These are phyloP conservation scores for Pseudocercospora eumusae DNA, from an alignment of 2,329 filamentous ascomycete genomes.

Conservation along the genomic window DNA sequence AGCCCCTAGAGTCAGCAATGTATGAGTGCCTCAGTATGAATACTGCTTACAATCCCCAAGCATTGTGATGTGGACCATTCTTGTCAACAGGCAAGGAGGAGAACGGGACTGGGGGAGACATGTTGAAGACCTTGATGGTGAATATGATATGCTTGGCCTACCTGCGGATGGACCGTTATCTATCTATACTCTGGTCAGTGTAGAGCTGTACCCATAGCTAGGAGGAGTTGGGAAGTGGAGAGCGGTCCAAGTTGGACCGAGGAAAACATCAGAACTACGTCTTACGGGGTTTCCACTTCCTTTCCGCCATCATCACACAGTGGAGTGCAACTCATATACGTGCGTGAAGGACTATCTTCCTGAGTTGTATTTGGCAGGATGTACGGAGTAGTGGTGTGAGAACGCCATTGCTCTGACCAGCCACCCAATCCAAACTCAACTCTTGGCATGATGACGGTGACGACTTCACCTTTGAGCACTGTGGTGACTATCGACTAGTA, in stretches of 20 bases:
- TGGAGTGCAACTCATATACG: neutral
- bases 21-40: too few relatives aligned
- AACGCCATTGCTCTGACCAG: neutral
- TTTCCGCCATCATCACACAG: neutral
- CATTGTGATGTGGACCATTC: conserved; percentile 49
- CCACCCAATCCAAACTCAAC: neutral
- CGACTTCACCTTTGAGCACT: too few relatives aligned
- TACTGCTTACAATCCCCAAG: conserved; percentile 37
- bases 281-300: neutral
- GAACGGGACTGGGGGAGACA: conserved; percentile 47
- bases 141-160: neutral
- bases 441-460: neutral
- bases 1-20: conserved; percentile 24
- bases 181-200: neutral
- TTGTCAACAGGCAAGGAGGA: conserved; percentile 52
- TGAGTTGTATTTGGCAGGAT: neutral
- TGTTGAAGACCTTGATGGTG: conserved; percentile 17
- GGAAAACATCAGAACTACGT: neutral
- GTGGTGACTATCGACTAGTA: neutral
- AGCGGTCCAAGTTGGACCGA: conserved; percentile 18
- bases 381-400: too few relatives aligned
- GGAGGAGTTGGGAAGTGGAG: conserved; percentile 12
- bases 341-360: neutral
- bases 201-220: conserved; percentile 5
- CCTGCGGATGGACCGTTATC: neutral